Evolutionary conservation across 2,329 filamentous ascomycete genomes (phyloP), one percentile per base, ranked within the genome.

Genomic region (Fusarium longipes): DNA sequence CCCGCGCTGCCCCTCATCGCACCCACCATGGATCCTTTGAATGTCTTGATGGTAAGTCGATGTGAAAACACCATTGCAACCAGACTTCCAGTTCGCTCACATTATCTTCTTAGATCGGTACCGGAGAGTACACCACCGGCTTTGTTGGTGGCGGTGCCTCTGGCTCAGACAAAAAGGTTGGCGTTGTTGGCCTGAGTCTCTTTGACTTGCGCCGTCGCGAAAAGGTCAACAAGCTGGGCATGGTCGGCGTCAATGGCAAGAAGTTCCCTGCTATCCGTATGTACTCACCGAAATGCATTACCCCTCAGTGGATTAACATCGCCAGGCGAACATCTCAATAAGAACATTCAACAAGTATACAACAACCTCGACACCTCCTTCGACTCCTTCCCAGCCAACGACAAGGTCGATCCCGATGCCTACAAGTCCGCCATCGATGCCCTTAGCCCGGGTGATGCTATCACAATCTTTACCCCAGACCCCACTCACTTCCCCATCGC

Each of bases 401-500:
- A 92, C 74, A 79, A 80, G 55, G 85, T 85, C 66, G 92, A 97
- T 75, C 86, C 93, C 6, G 89, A 94, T 51, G 89, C 93, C 42
- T 97, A 97, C 86, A 97, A 96, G 81, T 77, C 86, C 14, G 94
- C 94, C 71, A 97, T 97, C 74, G 93, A 97, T 78, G 88, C 89
- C 11, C 87, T 97, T 39, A 86, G 86, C 40, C 87, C 90, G 8
- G 93, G 94, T 71, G 93, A 93, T 70, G 94, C 93, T 71, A 95
- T 97, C 79, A 97, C 94, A 62, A 95, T 97, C 80, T 97, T 97
- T 86, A 97, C 94, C 1, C 93, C 94, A 0, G 94, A 97, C 79
- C 91, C 93, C 8, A 97, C 93, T 2, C 94, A 97, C 80, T 97
- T 90, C 79, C 91, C 93, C 45, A 97, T 97, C 72, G 94, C 95